Conservation (phyloP, 176 grass and related monocot genomes). For the Bonia amplexicaulis region DNA sequence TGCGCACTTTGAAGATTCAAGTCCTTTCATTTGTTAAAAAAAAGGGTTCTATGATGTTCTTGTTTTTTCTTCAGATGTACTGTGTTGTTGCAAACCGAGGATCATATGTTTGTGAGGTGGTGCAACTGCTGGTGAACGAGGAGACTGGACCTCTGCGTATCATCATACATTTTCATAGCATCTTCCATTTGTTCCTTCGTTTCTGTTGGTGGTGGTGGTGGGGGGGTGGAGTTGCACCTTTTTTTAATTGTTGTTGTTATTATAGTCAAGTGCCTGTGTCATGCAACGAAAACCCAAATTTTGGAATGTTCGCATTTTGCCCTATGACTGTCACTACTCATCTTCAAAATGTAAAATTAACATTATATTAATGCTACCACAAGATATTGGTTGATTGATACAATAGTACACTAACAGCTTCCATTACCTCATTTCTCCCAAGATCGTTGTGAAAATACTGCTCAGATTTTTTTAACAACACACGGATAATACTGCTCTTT, state of each 20-base stretch:
- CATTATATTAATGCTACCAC: too few species aligned
- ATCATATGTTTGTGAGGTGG: slow-evolving; percentile 16
- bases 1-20: slow-evolving; percentile 8
- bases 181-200: neutral
- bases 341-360: too few species aligned
- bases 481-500: too few species aligned
- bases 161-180: neutral
- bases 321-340: too few species aligned
- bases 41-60: slow-evolving; percentile 34
- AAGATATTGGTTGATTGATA: too few species aligned
- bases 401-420: too few species aligned
- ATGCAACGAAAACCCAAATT: too few species aligned
- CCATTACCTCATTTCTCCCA: too few species aligned
- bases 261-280: too few species aligned
- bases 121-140: slow-evolving; percentile 1
- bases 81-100: slow-evolving; percentile 26
- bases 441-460: too few species aligned
- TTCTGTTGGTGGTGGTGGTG: neutral
- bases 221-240: neutral
- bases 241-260: neutral
- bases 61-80: slow-evolving; percentile 46
- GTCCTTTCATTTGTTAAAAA: slow-evolving; percentile 9
- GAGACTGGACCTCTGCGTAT: neutral
- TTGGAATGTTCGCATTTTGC: too few species aligned
- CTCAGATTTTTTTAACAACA: too few species aligned